Evolutionary conservation across 139 green algal genomes (phyloP).

Genomic region (Desmodesmus armatus): DNA sequence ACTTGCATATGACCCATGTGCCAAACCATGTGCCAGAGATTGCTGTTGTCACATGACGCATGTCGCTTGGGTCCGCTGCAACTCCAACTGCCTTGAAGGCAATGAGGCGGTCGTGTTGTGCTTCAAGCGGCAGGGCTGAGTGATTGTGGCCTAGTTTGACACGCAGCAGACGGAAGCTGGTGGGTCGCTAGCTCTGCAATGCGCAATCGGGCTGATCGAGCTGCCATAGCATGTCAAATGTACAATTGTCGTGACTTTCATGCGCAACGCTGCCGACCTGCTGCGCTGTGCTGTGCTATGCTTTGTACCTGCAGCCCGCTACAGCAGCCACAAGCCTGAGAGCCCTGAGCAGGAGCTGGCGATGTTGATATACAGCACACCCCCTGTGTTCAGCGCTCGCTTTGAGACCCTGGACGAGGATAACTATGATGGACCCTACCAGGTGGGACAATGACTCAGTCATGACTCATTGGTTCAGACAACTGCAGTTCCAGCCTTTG

Average conservation of each 20-base stretch:
- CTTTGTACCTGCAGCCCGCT: too few relatives aligned
- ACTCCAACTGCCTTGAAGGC: too few relatives aligned
- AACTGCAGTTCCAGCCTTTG: too few relatives aligned
- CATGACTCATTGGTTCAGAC: background rate
- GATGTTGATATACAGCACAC: slow-evolving; percentile 81
- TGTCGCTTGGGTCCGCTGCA: too few relatives aligned
- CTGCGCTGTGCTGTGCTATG: background rate
- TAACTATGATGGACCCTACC: slow-evolving; percentile 85
- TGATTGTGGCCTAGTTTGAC: too few relatives aligned
- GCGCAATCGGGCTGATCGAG: background rate
- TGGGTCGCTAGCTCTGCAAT: too few relatives aligned
- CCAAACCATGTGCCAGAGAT: too few relatives aligned
- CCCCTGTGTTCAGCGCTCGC: slow-evolving; percentile 70
- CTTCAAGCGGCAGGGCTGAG: too few relatives aligned
- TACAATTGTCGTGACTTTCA: background rate
- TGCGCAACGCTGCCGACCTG: background rate
- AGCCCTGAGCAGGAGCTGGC: slow-evolving; percentile 82
- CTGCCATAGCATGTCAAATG: background rate
- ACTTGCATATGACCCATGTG: background rate
- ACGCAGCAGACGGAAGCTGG: too few relatives aligned
- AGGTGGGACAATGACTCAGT: slow-evolving; percentile 64
- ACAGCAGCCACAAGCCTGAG: slow-evolving; percentile 71
- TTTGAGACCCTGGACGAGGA: slow-evolving; percentile 71
- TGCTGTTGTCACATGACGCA: too few relatives aligned
- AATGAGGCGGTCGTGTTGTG: too few relatives aligned